Percentiles rank a stretch among this genome's conserved stretches.
Evolutionary conservation across 2,329 filamentous ascomycete genomes (phyloP).

Genomic region (Thielaviopsis populi): DNA sequence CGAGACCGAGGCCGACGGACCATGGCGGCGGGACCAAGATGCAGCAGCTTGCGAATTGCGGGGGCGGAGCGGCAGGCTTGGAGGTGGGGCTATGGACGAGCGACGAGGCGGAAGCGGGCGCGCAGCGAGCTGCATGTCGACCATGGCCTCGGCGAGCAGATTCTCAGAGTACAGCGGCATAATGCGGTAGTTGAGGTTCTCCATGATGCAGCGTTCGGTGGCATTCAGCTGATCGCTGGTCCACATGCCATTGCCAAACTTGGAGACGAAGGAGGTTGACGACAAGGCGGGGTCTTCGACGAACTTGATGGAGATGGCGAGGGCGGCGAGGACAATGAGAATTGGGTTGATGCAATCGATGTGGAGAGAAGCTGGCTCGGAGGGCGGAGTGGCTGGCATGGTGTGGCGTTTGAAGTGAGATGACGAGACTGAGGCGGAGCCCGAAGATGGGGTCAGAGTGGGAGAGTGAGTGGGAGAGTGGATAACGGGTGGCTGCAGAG

Average conservation of each 20-base stretch:
- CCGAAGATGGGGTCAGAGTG: slow-evolving; percentile 15
- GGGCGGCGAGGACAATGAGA: slow-evolving; percentile 45
- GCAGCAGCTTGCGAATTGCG: not conserved
- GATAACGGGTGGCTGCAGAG: slow-evolving; percentile 26
- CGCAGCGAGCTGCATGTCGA: slow-evolving; percentile 48
- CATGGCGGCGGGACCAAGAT: slow-evolving; percentile 10
- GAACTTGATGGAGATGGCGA: slow-evolving; percentile 52
- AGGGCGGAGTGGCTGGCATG: slow-evolving; percentile 28
- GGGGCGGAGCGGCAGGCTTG: not conserved
- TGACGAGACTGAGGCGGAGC: not conserved
- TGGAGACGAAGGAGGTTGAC: slow-evolving; percentile 36
- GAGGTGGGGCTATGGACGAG: not conserved
- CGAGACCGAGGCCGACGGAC: slow-evolving; percentile 11
- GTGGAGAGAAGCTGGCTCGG: slow-evolving; percentile 29
- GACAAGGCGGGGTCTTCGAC: slow-evolving; percentile 42
- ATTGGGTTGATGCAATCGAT: slow-evolving; percentile 48
- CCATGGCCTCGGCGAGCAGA: slow-evolving; percentile 42
- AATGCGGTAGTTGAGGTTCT: slow-evolving; percentile 48
- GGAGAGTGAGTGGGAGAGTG: not conserved
- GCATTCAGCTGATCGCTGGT: slow-evolving; percentile 46
- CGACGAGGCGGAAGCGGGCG: slow-evolving; percentile 19
- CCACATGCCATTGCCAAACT: slow-evolving; percentile 43
- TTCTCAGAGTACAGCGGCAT: slow-evolving; percentile 43
- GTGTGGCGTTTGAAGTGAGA: slow-evolving; percentile 33
- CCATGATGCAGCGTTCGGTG: slow-evolving; percentile 49